Conservation (phyloP, 306 rosid species). For the Lupinus albus region DNA sequence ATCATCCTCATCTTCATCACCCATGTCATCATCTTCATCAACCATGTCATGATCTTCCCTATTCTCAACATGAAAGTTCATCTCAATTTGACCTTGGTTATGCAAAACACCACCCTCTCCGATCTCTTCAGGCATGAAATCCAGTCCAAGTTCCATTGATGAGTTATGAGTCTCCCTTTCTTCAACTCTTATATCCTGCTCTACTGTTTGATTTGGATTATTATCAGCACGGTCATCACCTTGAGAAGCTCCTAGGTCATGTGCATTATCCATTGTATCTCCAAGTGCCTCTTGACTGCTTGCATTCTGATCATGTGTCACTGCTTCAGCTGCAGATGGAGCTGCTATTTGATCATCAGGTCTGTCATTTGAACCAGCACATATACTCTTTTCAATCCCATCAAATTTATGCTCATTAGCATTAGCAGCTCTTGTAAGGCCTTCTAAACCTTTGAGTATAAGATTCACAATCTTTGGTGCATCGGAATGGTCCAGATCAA, state of each 20-base stretch:
- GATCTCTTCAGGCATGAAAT: slow-evolving; percentile 88
- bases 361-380: slow-evolving; percentile 61
- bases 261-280: slow-evolving; percentile 55
- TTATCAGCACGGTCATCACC: slow-evolving; percentile 54
- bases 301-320: slow-evolving; percentile 57
- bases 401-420: slow-evolving; percentile 89
- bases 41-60: slow-evolving; percentile 94
- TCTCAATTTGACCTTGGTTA: slow-evolving; percentile 77
- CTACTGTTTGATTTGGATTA: slow-evolving; percentile 61
- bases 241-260: slow-evolving; percentile 59
- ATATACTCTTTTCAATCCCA: slow-evolving; percentile 70
- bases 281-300: slow-evolving; percentile 62
- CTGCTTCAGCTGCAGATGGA: slow-evolving; percentile 56
- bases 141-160: slow-evolving; percentile 78
- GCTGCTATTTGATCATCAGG: slow-evolving; percentile 62
- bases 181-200: slow-evolving; percentile 76
- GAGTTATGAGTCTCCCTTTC: slow-evolving; percentile 69
- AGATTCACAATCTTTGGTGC: slow-evolving; percentile 90
- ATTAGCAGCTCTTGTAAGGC: slow-evolving; percentile 95
- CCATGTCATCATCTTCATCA: slow-evolving; percentile 98
- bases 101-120: slow-evolving; percentile 76
- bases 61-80: slow-evolving; percentile 85
- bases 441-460: slow-evolving; percentile 84
- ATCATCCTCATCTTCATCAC: slow-evolving; percentile 96
- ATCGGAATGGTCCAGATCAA: slow-evolving; percentile 98